These are phyloP conservation scores for Rhizopus delemar DNA, from an alignment of 371 early-diverging fungal species.

Conservation along the genomic window DNA sequence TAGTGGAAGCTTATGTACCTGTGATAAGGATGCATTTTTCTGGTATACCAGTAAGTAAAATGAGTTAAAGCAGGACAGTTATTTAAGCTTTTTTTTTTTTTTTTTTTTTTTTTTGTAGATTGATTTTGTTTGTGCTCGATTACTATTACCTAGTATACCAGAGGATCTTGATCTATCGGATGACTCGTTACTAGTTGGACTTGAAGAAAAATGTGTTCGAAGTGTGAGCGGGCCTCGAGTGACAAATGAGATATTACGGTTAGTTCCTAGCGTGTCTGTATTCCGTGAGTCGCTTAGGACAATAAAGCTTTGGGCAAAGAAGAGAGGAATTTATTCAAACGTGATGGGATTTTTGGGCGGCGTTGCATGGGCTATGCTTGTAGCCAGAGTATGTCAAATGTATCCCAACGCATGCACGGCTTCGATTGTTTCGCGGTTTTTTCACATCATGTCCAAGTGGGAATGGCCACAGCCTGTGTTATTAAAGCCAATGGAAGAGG, in stretches of 20 bases:
- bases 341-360: constrained; percentile 99
- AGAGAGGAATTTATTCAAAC: constrained; percentile 93
- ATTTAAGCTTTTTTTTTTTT: neutral
- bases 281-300: constrained; percentile 94
- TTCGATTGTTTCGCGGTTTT: constrained; percentile 89
- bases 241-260: constrained; percentile 95
- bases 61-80: neutral
- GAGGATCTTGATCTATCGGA: constrained; percentile 90
- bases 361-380: constrained; percentile 99
- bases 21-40: constrained; percentile 95
- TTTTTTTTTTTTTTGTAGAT: constrained; percentile 60
- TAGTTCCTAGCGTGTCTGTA: constrained; percentile 90
- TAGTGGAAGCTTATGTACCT: constrained; percentile 97
- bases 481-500: constrained; percentile 91
- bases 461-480: constrained; percentile 98
- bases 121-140: constrained; percentile 94
- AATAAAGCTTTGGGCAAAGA: constrained; percentile 99
- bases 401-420: constrained; percentile 95
- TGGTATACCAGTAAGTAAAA: constrained; percentile 75
- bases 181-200: constrained; percentile 82
- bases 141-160: constrained; percentile 78
- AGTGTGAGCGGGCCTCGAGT: constrained; percentile 98
- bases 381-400: constrained; percentile 97
- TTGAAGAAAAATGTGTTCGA: constrained; percentile 94
- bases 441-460: constrained; percentile 91